phyloP scores from a whole-genome alignment of 106 monocot genomes.

The Allium sativum region DNA sequence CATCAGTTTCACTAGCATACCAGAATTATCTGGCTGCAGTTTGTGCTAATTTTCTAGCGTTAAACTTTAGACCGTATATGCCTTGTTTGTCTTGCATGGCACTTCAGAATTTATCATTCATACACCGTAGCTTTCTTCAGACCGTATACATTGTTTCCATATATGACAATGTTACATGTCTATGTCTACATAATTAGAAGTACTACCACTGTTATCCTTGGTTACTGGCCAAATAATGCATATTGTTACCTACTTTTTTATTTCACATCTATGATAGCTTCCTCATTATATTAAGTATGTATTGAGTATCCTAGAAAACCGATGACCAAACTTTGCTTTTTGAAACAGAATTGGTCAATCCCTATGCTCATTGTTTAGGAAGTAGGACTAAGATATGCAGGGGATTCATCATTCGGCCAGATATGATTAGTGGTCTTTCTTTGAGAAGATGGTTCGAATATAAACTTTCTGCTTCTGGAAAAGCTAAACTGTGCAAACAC shows the following conservation, averaged over 20 bases:
- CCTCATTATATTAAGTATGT: background rate
- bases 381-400: slow-evolving; percentile 53
- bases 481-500: slow-evolving; percentile 30
- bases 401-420: slow-evolving; percentile 71
- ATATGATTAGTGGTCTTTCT: slow-evolving; percentile 64
- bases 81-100: too few species aligned
- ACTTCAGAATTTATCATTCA: too few species aligned
- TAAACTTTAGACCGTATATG: too few species aligned
- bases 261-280: background rate
- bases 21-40: too few species aligned
- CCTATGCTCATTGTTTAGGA: slow-evolving; percentile 61
- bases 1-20: too few species aligned
- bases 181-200: too few species aligned
- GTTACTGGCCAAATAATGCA: background rate
- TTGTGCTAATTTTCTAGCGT: too few species aligned
- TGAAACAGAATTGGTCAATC: slow-evolving; percentile 69
- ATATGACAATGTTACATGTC: too few species aligned
- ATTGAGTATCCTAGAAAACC: background rate
- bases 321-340: background rate
- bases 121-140: too few species aligned
- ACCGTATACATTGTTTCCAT: too few species aligned
- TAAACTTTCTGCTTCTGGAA: slow-evolving; percentile 32
- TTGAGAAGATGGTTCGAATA: slow-evolving; percentile 81
- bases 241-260: background rate
- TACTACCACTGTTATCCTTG: background rate